Conservation (phyloP, 2,329 filamentous ascomycete genomes). For the Aspergillus aculeatus region DNA sequence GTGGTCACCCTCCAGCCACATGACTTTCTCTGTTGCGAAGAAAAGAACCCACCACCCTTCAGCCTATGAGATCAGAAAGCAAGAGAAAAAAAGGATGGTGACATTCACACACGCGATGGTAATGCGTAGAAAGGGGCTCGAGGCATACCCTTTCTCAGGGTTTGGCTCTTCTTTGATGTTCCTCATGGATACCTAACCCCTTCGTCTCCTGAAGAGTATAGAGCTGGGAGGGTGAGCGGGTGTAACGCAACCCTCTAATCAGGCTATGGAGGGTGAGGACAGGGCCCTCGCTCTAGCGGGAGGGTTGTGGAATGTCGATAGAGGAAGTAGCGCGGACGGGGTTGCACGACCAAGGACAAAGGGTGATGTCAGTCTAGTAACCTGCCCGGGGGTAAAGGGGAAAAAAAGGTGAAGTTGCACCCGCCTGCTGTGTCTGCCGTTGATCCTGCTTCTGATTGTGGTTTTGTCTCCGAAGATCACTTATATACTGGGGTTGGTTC, state of each 20-base stretch:
- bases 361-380: constrained; percentile 19
- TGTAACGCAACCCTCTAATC: neutral
- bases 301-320: constrained; percentile 19
- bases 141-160: neutral
- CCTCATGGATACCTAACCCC: constrained; percentile 1
- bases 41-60: neutral
- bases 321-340: constrained; percentile 15
- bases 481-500: constrained; percentile 12
- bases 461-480: neutral
- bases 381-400: neutral
- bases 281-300: constrained; percentile 4
- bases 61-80: neutral
- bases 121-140: neutral
- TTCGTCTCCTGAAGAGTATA: neutral
- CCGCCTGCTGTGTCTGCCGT: neutral
- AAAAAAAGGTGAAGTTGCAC: neutral
- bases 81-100: neutral
- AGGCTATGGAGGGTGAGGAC: neutral
- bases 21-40: neutral
- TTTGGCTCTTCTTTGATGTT: neutral
- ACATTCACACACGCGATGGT: neutral
- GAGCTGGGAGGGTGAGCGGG: neutral
- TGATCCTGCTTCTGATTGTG: neutral
- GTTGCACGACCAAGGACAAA: constrained; percentile 10
- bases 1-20: constrained; percentile 3